These are phyloP conservation scores for Plasmodium ovale DNA, from an alignment of 169 alveolate species.

Conservation along the genomic window DNA sequence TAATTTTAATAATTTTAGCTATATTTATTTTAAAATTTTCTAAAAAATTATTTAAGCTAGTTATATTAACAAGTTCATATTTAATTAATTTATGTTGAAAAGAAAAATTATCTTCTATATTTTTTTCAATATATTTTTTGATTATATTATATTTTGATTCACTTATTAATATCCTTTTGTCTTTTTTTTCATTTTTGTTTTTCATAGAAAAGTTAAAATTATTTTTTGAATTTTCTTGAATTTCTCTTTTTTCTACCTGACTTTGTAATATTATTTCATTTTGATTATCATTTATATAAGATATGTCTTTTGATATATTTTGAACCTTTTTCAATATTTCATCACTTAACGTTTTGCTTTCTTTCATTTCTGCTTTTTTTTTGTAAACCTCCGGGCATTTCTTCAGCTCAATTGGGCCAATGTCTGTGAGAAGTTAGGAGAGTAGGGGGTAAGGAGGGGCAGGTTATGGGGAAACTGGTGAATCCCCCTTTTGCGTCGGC, in stretches of 20 bases:
- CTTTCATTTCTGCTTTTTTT: conserved; percentile 13
- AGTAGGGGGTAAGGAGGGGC: too few species aligned
- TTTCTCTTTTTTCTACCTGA: not conserved
- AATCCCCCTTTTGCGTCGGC: too few species aligned
- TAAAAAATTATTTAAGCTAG: conserved; percentile 37
- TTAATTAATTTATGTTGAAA: conserved; percentile 51
- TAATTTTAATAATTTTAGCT: conserved; percentile 39
- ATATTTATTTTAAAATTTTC: conserved; percentile 38
- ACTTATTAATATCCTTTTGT: not conserved
- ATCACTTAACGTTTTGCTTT: conserved; percentile 26
- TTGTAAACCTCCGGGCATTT: conserved; percentile 51
- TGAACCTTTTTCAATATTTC: not conserved
- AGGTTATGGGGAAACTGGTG: too few species aligned
- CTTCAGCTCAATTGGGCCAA: conserved; percentile 6
- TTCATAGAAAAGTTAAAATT: too few species aligned
- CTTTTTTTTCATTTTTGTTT: not conserved
- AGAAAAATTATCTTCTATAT: conserved; percentile 47
- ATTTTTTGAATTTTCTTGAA: not conserved
- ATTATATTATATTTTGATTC: conserved; percentile 16
- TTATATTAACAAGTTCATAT: conserved; percentile 47
- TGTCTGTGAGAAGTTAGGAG: conserved; percentile 10
- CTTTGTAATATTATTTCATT: not conserved
- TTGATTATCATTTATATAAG: not conserved
- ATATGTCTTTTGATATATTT: conserved; percentile 9
- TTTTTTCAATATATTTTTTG: conserved; percentile 47